Percentiles rank a stretch among this genome's conserved stretches.
These are phyloP conservation scores for Malassezia dermatis DNA, from an alignment of 1,284 basidiomycete species.

Conservation along the genomic window DNA sequence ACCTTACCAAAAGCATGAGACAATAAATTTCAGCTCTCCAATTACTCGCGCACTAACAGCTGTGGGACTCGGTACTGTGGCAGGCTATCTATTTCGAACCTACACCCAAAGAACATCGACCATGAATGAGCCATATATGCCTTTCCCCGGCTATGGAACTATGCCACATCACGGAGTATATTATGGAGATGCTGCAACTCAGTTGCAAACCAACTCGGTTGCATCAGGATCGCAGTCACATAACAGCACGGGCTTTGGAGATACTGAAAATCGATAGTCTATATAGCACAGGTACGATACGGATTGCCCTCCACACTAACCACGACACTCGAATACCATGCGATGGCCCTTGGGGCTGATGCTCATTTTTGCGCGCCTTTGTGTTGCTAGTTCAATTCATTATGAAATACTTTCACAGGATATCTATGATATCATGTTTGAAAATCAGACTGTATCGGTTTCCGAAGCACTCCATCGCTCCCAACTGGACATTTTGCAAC, in stretches of 20 bases:
- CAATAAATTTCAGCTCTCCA: background rate
- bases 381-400: background rate
- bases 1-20: background rate
- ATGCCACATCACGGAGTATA: conserved; percentile 11
- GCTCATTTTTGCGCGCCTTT: background rate
- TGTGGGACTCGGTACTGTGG: conserved; percentile 11
- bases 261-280: conserved; percentile 7
- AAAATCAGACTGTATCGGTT: conserved; percentile 2
- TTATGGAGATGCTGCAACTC: conserved; percentile 5
- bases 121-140: background rate
- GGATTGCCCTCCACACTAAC: background rate
- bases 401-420: background rate
- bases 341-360: background rate
- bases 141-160: conserved; percentile 10
- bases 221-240: background rate
- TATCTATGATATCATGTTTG: background rate
- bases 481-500: background rate
- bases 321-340: background rate
- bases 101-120: background rate
- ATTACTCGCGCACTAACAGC: conserved; percentile 2
- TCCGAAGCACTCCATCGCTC: background rate
- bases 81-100: conserved; percentile 1
- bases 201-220: background rate
- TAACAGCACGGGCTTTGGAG: conserved; percentile 11
- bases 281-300: no score